Base-by-base conservation (phyloP, 2,329 filamentous ascomycete species). In the Claviceps arundinis region DNA sequence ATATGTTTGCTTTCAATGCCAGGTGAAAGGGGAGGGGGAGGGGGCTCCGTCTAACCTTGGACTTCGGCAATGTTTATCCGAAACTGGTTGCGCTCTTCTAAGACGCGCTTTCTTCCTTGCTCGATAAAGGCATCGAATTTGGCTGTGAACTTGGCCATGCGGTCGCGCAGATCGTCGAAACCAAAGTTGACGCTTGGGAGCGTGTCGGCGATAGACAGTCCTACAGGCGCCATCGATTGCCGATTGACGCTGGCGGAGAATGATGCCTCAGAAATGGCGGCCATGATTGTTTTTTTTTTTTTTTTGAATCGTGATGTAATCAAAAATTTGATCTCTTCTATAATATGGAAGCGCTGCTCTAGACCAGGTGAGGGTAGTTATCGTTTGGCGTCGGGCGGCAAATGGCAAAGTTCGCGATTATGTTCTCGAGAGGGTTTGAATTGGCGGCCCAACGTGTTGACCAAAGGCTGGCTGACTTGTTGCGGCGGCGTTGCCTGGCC, bases 101-200 rank as follows among this genome's bases (percentile, higher is more conserved):
- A 68, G 0, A 97, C 88, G 50, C 87, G 81, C 68, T 94, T 94
- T 48, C 91, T 80, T 0, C 90, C 89, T 57, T 87, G 83, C 63
- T 95, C 91, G 57, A 98, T 96, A 61, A 96, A 97, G 0, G 84
- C 82, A 65, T 98, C 93, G 61, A 98, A 98, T 60, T 82, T 85
- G 8, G 81, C 78, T 0, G 87, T 96, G 66, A 98, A 98, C 57
- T 87, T 88, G 51, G 84, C 79, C 93, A 98, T 97, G 69, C 89
- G 87, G 62, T 91, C 89, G 69, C 91, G 90, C 64, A 98, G 71
- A 60, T 96, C 89, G 61, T 97, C 90, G 68, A 97, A 97, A 54
- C 89, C 89, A 67, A 98, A 97, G 69, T 95, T 89, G 68, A 95
- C 87, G 65, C 78, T 87, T 38, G 93, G 93, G 8, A 98, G 80